Evolutionary conservation across 345 rosid species (phyloP).

Genomic region (Salix viminalis): DNA sequence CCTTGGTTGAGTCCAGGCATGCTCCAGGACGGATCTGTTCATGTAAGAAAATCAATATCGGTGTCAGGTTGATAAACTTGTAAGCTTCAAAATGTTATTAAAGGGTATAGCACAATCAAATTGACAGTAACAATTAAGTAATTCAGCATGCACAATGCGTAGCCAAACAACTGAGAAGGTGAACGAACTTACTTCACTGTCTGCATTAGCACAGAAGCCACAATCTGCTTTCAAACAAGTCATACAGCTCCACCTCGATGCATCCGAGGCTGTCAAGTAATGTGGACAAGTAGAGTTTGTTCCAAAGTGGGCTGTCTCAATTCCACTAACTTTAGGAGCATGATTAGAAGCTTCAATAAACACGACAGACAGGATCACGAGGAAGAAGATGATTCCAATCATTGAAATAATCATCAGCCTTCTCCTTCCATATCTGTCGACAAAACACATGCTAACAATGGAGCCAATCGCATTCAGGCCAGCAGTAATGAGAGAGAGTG

Average conservation of each 20-base stretch:
- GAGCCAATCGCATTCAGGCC: constrained; percentile 80
- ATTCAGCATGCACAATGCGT: not conserved
- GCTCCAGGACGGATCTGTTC: constrained; percentile 67
- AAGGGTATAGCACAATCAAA: not conserved
- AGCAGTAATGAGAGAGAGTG: constrained; percentile 75
- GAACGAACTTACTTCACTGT: constrained; percentile 26
- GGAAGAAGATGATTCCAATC: constrained; percentile 66
- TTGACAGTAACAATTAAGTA: not conserved
- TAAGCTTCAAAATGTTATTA: not conserved
- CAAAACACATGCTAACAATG: constrained; percentile 66
- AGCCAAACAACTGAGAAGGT: not conserved
- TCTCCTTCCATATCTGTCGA: constrained; percentile 79
- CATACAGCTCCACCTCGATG: constrained; percentile 67
- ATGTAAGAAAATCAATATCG: not conserved
- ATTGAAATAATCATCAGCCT: constrained; percentile 73
- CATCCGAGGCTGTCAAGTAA: constrained; percentile 21
- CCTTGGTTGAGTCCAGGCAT: constrained; percentile 45
- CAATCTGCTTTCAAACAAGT: constrained; percentile 60
- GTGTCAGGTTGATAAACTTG: not conserved
- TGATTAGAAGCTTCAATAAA: constrained; percentile 58
- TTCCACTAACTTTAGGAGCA: constrained; percentile 39
- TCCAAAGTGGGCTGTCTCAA: constrained; percentile 45
- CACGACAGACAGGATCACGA: constrained; percentile 46
- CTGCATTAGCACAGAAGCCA: constrained; percentile 49
- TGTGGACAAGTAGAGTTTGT: constrained; percentile 58